A percentile compares a stretch with the other conserved stretches of the same genome.
Evolutionary conservation across 2,329 filamentous ascomycete genomes (phyloP).

Genomic region (Eurotiales sp.): DNA sequence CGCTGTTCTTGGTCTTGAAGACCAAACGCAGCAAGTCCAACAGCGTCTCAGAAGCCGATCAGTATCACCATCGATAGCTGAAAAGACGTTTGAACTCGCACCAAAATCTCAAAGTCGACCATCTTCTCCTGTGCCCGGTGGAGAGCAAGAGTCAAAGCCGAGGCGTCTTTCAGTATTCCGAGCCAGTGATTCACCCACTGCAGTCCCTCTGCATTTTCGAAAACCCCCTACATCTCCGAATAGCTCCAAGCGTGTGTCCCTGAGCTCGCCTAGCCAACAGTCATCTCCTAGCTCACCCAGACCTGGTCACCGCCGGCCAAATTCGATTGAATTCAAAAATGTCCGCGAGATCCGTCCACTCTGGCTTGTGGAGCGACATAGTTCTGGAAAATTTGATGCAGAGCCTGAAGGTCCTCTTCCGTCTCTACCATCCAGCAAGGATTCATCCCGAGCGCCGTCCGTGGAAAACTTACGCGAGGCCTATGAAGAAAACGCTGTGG

Average conservation of each 20-base stretch:
- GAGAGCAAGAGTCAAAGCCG: constrained; percentile 18
- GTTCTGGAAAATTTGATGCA: constrained; percentile 37
- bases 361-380: constrained; percentile 70
- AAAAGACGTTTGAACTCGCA: constrained; percentile 25
- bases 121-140: constrained; percentile 26
- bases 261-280: constrained; percentile 30
- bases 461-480: constrained; percentile 36
- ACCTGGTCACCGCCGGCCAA: constrained; percentile 44
- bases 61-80: constrained; percentile 27
- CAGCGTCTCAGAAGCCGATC: constrained; percentile 31
- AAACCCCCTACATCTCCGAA: constrained; percentile 47
- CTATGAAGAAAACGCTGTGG: constrained; percentile 22
- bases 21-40: constrained; percentile 22
- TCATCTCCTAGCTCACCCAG: constrained; percentile 40
- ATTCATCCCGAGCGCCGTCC: constrained; percentile 46
- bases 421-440: constrained; percentile 50
- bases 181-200: constrained; percentile 46
- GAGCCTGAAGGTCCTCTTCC: constrained; percentile 43
- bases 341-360: constrained; percentile 72
- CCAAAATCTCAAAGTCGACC: constrained; percentile 33
- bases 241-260: constrained; percentile 37
- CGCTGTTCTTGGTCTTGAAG: constrained; percentile 11
- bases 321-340: constrained; percentile 51
- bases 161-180: constrained; percentile 29
- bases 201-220: constrained; percentile 55